Conservation (phyloP, 2,329 filamentous ascomycete genomes). For the Aciculosporium take region DNA sequence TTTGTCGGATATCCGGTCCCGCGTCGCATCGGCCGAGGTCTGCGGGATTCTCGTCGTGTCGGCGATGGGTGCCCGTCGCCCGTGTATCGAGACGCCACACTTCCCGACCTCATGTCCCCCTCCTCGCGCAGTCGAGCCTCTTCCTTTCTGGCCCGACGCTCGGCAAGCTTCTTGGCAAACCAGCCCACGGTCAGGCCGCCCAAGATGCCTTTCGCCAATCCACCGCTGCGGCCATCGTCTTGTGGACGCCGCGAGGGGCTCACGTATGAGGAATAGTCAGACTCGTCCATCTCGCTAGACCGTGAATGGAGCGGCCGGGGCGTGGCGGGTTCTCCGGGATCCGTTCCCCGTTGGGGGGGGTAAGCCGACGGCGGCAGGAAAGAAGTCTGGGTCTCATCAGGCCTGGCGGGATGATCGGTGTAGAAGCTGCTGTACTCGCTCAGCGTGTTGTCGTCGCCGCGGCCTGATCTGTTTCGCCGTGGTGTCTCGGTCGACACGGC, state of each 20-base stretch:
- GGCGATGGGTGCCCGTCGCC: conserved; percentile 49
- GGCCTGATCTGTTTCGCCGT: conserved; percentile 28
- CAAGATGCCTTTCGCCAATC: conserved; percentile 41
- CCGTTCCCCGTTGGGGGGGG: conserved; percentile 25
- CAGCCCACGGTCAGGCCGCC: conserved; percentile 54
- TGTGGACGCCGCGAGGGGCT: conserved; percentile 46
- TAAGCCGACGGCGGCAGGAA: conserved; percentile 33
- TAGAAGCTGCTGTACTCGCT: conserved; percentile 41
- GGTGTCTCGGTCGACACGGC: conserved; percentile 49
- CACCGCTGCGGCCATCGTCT: conserved; percentile 28
- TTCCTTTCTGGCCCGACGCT: conserved; percentile 34
- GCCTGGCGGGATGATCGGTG: conserved; percentile 19
- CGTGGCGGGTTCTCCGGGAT: conserved; percentile 28
- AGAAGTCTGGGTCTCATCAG: conserved; percentile 22
- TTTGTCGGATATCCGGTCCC: conserved; percentile 16
- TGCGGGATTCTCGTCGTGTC: conserved; percentile 21
- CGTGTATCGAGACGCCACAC: conserved; percentile 49
- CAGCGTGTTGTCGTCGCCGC: conserved; percentile 20
- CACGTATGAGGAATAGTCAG: conserved; percentile 45
- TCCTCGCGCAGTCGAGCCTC: conserved; percentile 32
- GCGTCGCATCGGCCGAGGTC: conserved; percentile 17
- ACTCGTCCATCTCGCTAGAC: conserved; percentile 32
- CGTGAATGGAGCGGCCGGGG: conserved; percentile 34
- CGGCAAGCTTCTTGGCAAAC: conserved; percentile 50
- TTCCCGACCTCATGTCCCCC: conserved; percentile 45